Evolutionary conservation across 2,329 filamentous ascomycete genomes (phyloP), one percentile per base, ranked within the genome.

Genomic region (Xylariaceae sp.): DNA sequence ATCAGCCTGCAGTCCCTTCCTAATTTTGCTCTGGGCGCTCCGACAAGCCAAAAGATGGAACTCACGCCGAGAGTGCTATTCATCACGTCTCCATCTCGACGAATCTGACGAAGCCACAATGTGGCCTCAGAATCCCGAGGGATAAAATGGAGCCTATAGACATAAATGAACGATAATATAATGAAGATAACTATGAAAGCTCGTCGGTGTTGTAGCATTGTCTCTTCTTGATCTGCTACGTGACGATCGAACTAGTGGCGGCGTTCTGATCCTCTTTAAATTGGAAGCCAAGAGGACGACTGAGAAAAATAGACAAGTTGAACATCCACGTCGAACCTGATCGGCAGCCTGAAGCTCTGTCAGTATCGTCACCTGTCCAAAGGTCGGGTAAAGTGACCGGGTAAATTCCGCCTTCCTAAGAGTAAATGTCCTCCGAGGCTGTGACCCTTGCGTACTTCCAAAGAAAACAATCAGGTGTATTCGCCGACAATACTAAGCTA

Each of bases 41-140:
- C n/a, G n/a, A n/a, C n/a, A n/a, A n/a, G n/a, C n/a, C n/a, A 29
- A 29, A 37, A 6, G 16, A 23, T n/a, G 21, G 8, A 31, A 37
- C 60, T 44, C 58, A 68, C 66, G 3, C 65, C 64, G 4, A 68
- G 48, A 14, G 66, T 68, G 14, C 47, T 53, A 48, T 67, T 67
- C n/a, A 58, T 31, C 19, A 53, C 49, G 52, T 60, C 52, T 23
- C 37, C 49, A 16, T 12, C 43, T 6, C 43, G 6, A 3, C 4
- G 45, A 40, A 4, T 29, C 28, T 6, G 21, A n/a, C 7, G 50
- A 33, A 17, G 16, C 56, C 56, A 55, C 17, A 28, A n/a, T 26
- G 26, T 21, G 14, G 23, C n/a, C 17, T 9, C 16, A 3, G 36
- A 3, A 6, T 19, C 12, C 12, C 3, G 24, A 8, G 34, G 34